A percentile compares a stretch with the other conserved stretches of the same genome.
Evolutionary conservation across 2,329 filamentous ascomycete species (phyloP).

Genomic region (Pseudogymnoascus sp.): DNA sequence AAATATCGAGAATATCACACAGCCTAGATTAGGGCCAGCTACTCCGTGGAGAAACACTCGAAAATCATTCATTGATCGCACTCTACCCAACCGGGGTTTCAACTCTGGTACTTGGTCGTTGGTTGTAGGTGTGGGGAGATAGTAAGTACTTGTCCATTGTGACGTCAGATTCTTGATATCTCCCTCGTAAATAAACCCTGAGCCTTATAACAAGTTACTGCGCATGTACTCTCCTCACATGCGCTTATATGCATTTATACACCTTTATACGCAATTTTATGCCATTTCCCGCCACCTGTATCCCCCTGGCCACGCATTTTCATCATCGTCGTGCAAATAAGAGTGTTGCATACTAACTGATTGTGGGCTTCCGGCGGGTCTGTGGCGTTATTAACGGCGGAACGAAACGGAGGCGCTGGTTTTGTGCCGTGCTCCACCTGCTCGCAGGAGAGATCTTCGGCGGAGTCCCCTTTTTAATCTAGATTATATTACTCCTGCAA

Average conservation of each 20-base stretch:
- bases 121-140: background rate
- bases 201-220: background rate
- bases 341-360: background rate
- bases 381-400: background rate
- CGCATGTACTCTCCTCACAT: background rate
- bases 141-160: background rate
- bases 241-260: background rate
- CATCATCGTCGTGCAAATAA: constrained; percentile 8
- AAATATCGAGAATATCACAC: background rate
- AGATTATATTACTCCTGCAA: background rate
- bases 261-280: background rate
- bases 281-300: background rate
- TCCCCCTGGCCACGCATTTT: background rate
- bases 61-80: background rate
- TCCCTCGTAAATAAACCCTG: background rate
- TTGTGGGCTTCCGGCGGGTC: background rate
- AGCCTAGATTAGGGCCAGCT: background rate
- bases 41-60: background rate
- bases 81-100: background rate
- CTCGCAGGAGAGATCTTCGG: background rate
- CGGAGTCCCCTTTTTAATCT: background rate
- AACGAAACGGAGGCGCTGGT: background rate
- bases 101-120: background rate
- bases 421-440: background rate
- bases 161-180: constrained; percentile 6